Evolutionary conservation across 2,329 filamentous ascomycete genomes (phyloP), one percentile per base, ranked within the genome.

Genomic region (Penicillium sp.): DNA sequence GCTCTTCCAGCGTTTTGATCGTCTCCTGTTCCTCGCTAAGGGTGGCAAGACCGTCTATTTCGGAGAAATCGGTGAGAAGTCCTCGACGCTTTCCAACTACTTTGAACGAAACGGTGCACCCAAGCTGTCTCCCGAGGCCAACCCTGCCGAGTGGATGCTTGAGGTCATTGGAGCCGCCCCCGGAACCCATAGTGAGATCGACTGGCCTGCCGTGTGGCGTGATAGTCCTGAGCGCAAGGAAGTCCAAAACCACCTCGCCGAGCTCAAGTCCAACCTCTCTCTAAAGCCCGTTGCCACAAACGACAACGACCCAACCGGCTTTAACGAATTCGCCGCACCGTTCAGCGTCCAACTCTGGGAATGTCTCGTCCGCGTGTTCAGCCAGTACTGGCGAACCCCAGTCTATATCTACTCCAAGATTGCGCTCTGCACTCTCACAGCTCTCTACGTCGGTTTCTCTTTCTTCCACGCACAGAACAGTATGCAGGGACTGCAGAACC

Each of bases 341-440:
- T 88, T 94, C 64, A 62, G 58, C 35, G 63, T 74, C 7, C 89
- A 95, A 68, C 72, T 91, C 37, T 72, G 70, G 49, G 77, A 83
- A 62, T 86, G 88, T 49, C 77, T 81, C 17, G 67, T 78, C 57
- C 87, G 89, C 61, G 85, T 93, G 24, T 93, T 93, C 75, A 80
- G 90, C 64, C 88, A 95, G 67, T 94, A 93, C 77, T 95, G 89
- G 88, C 85, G 89, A 53, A 90, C 84, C 0, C 89, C 89, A 0
- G 79, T 83, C 5, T 95, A 95, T 73, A 90, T 95, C 68, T 94
- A 91, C 73, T 84, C 86, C 61, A 95, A 95, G 75, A 66, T 77
- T 0, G 73, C 77, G 1, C 81, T 94, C 17, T 88, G 83, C 64
- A 71, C 78, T 22, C 69, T 82, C 15, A 77, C 77, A 56, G 75